phyloP scores from a whole-genome alignment of 139 green algal genomes.

The Volvox reticuliferus region DNA sequence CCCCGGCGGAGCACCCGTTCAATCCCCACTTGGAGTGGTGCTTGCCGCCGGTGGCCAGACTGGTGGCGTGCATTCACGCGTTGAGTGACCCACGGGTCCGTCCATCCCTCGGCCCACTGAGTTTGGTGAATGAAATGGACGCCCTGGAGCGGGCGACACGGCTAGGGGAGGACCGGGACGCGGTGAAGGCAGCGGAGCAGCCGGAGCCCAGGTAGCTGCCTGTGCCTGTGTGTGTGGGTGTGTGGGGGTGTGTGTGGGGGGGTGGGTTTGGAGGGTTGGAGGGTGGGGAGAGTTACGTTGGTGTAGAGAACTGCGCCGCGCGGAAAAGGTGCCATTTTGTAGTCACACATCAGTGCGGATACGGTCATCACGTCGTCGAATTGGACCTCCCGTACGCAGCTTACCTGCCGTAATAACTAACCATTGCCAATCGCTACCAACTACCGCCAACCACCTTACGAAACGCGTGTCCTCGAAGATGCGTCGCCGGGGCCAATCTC shows the following conservation, averaged over 20 bases:
- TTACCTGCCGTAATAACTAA: too few species aligned
- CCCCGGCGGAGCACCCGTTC: slow-evolving; percentile 28
- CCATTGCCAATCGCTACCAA: not conserved
- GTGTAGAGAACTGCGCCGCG: too few species aligned
- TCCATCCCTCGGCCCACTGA: slow-evolving; percentile 48
- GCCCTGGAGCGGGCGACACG: slow-evolving; percentile 77
- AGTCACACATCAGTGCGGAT: too few species aligned
- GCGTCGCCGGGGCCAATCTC: slow-evolving; percentile 43
- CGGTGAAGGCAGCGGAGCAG: slow-evolving; percentile 51
- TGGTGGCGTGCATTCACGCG: slow-evolving; percentile 69
- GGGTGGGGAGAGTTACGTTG: too few species aligned
- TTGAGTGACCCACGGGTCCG: slow-evolving; percentile 59
- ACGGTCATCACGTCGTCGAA: too few species aligned
- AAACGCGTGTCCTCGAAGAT: not conserved
- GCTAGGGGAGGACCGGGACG: slow-evolving; percentile 62
- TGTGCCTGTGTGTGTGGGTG: slow-evolving; percentile 22
- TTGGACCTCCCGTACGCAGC: too few species aligned
- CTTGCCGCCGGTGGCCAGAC: slow-evolving; percentile 52
- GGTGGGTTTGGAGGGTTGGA: not conserved
- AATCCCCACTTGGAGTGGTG: slow-evolving; percentile 63
- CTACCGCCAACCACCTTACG: not conserved
- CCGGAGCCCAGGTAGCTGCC: slow-evolving; percentile 12
- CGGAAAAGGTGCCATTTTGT: too few species aligned
- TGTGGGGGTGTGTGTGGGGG: slow-evolving; percentile 8
- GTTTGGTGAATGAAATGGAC: slow-evolving; percentile 64